phyloP scores from a whole-genome alignment of 768 basidiomycete genomes.

The Tephrocybe sp. region DNA sequence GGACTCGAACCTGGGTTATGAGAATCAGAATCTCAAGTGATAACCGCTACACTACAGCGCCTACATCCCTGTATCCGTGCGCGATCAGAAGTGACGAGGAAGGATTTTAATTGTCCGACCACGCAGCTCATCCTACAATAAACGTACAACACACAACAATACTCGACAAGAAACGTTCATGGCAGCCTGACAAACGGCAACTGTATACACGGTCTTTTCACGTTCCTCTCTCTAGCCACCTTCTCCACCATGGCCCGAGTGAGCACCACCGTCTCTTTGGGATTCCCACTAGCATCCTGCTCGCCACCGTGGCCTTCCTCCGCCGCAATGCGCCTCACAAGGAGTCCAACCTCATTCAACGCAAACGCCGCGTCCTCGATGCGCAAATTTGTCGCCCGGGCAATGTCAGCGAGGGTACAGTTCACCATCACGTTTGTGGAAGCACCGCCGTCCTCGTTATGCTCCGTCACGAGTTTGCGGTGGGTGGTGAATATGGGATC shows the following conservation, averaged over 20 bases:
- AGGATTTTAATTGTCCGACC: too few relatives aligned
- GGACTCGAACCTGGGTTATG: slow-evolving; percentile 2
- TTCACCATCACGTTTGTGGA: slow-evolving; percentile 63
- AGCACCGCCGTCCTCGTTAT: slow-evolving; percentile 65
- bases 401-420: slow-evolving; percentile 77
- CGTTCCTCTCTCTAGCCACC: slow-evolving; percentile 63
- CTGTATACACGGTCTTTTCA: slow-evolving; percentile 71
- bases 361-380: slow-evolving; percentile 88
- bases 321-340: slow-evolving; percentile 40
- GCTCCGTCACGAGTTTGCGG: slow-evolving; percentile 55
- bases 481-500: slow-evolving; percentile 52
- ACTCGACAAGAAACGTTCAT: too few relatives aligned
- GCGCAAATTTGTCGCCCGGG: slow-evolving; percentile 75
- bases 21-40: slow-evolving; percentile 27
- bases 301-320: slow-evolving; percentile 18
- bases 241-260: slow-evolving; percentile 41
- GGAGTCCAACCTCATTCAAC: slow-evolving; percentile 80
- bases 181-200: slow-evolving; percentile 49
- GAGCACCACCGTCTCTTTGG: slow-evolving; percentile 35
- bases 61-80: too few relatives aligned
- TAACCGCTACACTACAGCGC: slow-evolving; percentile 29
- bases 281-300: slow-evolving; percentile 19
- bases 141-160: too few relatives aligned
- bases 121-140: too few relatives aligned
- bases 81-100: too few relatives aligned